phyloP scores from a whole-genome alignment of 2,329 filamentous ascomycete species.

The Ophiocordyceps camponoti-floridani region DNA sequence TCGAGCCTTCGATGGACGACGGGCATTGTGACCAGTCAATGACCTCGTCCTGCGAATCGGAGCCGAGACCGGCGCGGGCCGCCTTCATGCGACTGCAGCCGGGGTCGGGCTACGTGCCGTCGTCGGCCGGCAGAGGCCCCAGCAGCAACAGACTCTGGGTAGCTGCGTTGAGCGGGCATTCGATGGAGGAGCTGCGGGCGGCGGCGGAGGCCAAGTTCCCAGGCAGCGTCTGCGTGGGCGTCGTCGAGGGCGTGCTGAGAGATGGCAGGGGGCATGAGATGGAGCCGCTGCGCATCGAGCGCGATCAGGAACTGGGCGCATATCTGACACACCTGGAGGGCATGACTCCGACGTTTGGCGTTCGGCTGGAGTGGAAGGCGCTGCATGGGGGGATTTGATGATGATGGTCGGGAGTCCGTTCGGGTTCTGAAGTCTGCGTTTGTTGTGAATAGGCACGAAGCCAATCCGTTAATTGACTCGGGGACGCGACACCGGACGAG shows the following conservation, averaged over 20 bases:
- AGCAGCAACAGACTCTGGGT: constrained; percentile 38
- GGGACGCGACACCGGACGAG: no score
- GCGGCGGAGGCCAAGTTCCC: constrained; percentile 43
- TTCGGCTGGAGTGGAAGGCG: constrained; percentile 18
- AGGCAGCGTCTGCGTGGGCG: constrained; percentile 33
- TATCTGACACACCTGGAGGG: constrained; percentile 49
- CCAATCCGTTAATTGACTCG: no score
- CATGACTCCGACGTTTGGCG: constrained; percentile 22
- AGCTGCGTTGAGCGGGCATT: constrained; percentile 37
- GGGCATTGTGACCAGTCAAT: no score
- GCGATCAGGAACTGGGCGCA: constrained; percentile 53
- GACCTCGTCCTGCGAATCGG: no score
- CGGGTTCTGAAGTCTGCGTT: no score
- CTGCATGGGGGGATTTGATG: constrained; percentile 2
- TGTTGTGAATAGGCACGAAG: no score
- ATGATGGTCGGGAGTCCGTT: no score
- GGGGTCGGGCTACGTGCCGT: constrained; percentile 35
- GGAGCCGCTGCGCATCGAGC: constrained; percentile 40
- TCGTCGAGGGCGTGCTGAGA: constrained; percentile 47
- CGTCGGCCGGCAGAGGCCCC: constrained; percentile 5
- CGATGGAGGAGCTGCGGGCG: constrained; percentile 44
- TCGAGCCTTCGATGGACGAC: no score
- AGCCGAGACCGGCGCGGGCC: constrained; percentile 20
- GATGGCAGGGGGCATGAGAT: constrained; percentile 42
- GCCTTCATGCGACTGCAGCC: constrained; percentile 55